Base-by-base conservation (phyloP, 225 moss, liverwort and hornwort genomes). In the Antitrichia curtipendula region DNA sequence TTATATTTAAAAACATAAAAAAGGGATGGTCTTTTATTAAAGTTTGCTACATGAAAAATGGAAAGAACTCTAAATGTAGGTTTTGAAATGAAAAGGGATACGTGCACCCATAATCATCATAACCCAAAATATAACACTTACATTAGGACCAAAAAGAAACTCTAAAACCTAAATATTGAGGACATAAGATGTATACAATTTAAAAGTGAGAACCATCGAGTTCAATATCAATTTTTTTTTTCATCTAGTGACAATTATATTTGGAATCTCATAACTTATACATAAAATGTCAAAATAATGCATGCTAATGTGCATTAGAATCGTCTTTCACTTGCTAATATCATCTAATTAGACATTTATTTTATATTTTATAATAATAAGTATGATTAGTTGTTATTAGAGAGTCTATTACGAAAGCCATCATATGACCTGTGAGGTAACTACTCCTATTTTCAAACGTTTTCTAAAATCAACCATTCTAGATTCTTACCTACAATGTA, bases 121-220 rank as follows among this genome's bases (percentile, higher is more conserved):
- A 9, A 4, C 2, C 17, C 10, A 5, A 45, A 45, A 29, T 45
- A 10, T 1, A 45, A 45, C 2, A 45, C 0, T 4, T 27, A 27
- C 3, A 16, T 71, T 15, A 27, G 15, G 8, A 16, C 16, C 6
- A 25, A 71, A 71, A 27, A 71, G 2, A 3, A 71, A 43, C 2
- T 43, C 10, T 16, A 28, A 45, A 72, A 10, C 7, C 6, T 47
- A 45, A 45, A 45, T 29, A 72, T 43, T 45, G 16, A 72, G 45
- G 17, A 18, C 2, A 18, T 5, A 47, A 72, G 18, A 72, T 72
- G 18, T 10, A 45, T 0, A 47, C 73, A 74, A 49, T 49, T 2
- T 72, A 1, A 28, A 27, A 17, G 45, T 28, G 2, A 16, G 1
- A 41, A 41, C 3, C 1, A 0, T 4, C 0, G 5, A 70, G 9